phyloP scores from a whole-genome alignment of 2,329 filamentous ascomycete species.

The Xylariaceae sp. region DNA sequence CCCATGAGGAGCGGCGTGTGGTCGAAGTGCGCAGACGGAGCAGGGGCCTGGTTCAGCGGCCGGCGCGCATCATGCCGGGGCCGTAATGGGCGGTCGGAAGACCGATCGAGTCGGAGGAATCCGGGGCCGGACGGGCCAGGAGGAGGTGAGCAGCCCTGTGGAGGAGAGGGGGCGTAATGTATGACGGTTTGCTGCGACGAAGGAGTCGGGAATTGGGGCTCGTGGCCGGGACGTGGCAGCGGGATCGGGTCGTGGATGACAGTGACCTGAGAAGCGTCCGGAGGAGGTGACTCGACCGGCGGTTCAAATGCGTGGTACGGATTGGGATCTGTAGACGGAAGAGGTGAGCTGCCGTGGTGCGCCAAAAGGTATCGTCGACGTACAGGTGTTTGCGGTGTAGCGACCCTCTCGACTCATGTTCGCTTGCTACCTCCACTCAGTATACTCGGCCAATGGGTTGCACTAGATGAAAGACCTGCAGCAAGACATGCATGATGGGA shows the following conservation, averaged over 20 bases:
- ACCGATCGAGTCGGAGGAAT: too few species aligned
- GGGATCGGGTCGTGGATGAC: constrained; percentile 15
- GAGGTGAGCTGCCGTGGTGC: constrained; percentile 3
- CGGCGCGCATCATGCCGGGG: constrained; percentile 15
- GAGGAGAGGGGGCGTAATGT: constrained; percentile 32
- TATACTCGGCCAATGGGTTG: constrained; percentile 8
- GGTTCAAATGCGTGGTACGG: constrained; percentile 10
- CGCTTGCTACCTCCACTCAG: constrained; percentile 8
- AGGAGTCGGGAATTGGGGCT: constrained; percentile 19
- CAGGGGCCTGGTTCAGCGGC: constrained; percentile 7
- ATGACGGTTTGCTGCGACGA: constrained; percentile 29
- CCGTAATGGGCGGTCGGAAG: constrained; percentile 27
- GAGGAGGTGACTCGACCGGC: constrained; percentile 12
- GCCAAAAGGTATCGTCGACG: constrained; percentile 1
- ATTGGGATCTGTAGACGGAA: constrained; percentile 11
- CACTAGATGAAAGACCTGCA: constrained; percentile 4
- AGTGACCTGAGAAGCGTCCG: constrained; percentile 21
- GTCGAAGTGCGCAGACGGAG: constrained; percentile 28
- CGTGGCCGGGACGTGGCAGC: constrained; percentile 15
- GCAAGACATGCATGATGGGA: constrained; percentile 6
- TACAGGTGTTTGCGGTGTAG: constrained; percentile 11
- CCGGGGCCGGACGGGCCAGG: constrained; percentile 30
- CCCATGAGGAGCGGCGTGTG: constrained; percentile 30
- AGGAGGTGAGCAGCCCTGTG: constrained; percentile 23
- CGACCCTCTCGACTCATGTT: constrained; percentile 12